Conservation (phyloP, 2,329 filamentous ascomycete genomes). For the Mycosphaerelloides madeirae region DNA sequence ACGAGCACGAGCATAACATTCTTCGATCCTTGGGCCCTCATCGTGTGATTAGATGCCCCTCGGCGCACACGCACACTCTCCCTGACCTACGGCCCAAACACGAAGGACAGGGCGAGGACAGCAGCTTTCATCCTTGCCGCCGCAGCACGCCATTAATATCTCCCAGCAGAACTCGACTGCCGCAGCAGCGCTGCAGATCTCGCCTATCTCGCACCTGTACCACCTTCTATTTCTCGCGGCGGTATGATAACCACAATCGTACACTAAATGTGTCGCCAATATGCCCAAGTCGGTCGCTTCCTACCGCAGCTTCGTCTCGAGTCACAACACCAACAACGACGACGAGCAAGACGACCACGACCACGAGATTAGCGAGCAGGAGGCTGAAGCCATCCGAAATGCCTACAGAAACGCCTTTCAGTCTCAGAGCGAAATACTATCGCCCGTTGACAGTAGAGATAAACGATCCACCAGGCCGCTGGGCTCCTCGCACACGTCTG, state of each 20-base stretch:
- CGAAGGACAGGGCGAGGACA: too few species aligned
- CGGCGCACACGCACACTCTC: too few species aligned
- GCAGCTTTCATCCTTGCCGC: too few species aligned
- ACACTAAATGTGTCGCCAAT: conserved; percentile 5
- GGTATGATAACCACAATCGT: background rate
- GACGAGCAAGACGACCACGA: conserved; percentile 33
- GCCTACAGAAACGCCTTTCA: conserved; percentile 29
- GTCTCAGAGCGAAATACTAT: conserved; percentile 27
- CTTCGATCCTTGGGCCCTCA: too few species aligned
- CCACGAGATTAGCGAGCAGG: conserved; percentile 28
- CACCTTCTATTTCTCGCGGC: background rate
- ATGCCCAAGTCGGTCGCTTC: conserved; percentile 35
- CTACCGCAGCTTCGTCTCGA: conserved; percentile 26
- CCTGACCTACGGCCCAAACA: too few species aligned
- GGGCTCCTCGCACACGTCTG: conserved; percentile 22
- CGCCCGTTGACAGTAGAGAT: conserved; percentile 24
- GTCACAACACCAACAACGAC: conserved; percentile 24
- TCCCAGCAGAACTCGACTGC: too few species aligned
- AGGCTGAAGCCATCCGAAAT: conserved; percentile 30
- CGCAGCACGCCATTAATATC: too few species aligned
- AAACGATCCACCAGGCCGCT: conserved; percentile 2
- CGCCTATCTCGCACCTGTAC: background rate
- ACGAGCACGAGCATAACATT: too few species aligned
- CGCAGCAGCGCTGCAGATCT: too few species aligned
- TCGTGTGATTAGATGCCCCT: too few species aligned